Evolutionary conservation across 106 monocot species (phyloP), one percentile per base, ranked within the genome.

Genomic region (Allium fistulosum): DNA sequence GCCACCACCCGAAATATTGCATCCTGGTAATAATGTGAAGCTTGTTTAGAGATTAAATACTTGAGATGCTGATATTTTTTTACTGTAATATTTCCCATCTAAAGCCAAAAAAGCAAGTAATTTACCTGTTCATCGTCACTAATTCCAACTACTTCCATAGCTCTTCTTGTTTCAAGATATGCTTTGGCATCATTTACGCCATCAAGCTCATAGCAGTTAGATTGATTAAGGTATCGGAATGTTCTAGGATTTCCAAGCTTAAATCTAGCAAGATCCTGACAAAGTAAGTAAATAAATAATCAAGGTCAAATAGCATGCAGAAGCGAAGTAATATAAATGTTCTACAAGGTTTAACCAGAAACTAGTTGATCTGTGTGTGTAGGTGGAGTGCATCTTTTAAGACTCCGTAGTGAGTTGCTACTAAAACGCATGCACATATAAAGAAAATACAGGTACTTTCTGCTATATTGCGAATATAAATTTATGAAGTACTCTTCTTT

Each of bases 111-210:
- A 45, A 26, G 10, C 53, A 68, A 68, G 5, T 62, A 65, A 79
- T 79, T 26, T 55, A 15, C 53, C 72, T 83, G 83, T 65, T 83
- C 83, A 72, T 72, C 72, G 10, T 61, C 48, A 68, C 75, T 79
- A 55, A 83, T 83, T 71, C 83, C 83, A 62, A 83, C 83, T 72
- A 83, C 57, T 10, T 83, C 79, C 83, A 83, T 83, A 51, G 83
- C 83, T 37, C 72, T 67, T 75, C 79, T 83, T 65, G 83, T 83
- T 55, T 71, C 71, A 28, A 83, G 63, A 72, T 83, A 83, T 69
- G 75, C 79, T 52, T 75, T 68, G 1, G 64, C 48, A 11, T 83
- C 83, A 83, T 83, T 75, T 61, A 83, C 14, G 15, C 59, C 79
- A 28, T 79, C 83, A 59, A 83, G 75, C 46, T 75, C 72, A 50